These are phyloP conservation scores for Triticum aestivum DNA, from an alignment of 176 grass and related monocot species.

Conservation along the genomic window DNA sequence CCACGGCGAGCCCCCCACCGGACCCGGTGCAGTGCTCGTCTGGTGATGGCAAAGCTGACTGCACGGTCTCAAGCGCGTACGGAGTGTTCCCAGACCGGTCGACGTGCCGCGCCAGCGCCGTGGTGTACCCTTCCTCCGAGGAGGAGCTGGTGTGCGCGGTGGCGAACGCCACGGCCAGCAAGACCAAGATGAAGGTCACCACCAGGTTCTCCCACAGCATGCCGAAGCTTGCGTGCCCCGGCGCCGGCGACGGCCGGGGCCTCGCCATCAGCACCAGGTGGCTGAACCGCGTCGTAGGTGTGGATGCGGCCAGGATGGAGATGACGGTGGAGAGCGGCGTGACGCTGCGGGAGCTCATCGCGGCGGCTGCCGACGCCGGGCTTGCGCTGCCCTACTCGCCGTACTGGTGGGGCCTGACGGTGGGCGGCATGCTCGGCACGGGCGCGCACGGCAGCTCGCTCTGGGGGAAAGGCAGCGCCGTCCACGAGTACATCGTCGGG, in stretches of 20 bases:
- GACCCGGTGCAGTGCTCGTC: constrained; percentile 52
- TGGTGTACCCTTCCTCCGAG: constrained; percentile 49
- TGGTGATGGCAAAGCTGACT: constrained; percentile 8
- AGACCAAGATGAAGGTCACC: constrained; percentile 56
- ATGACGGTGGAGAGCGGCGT: constrained; percentile 57
- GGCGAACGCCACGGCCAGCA: neutral
- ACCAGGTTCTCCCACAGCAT: constrained; percentile 43
- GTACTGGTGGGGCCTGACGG: constrained; percentile 76
- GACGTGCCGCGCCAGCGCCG: constrained; percentile 38
- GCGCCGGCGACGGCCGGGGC: constrained; percentile 29
- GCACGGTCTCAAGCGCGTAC: constrained; percentile 60
- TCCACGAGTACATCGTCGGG: too few species aligned
- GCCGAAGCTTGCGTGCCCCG: constrained; percentile 52
- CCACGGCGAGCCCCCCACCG: constrained; percentile 41
- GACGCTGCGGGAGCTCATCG: constrained; percentile 36
- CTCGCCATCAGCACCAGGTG: constrained; percentile 49
- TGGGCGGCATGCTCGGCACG: constrained; percentile 68
- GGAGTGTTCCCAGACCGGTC: constrained; percentile 63
- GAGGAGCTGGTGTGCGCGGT: constrained; percentile 43
- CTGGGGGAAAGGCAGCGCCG: too few species aligned
- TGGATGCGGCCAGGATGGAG: neutral
- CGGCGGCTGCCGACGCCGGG: constrained; percentile 8
- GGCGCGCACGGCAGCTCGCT: neutral
- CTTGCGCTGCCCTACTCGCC: constrained; percentile 61
- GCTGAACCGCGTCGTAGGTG: constrained; percentile 36